Base-by-base conservation (phyloP, 2,329 filamentous ascomycete genomes). In the Penicillium sp. region DNA sequence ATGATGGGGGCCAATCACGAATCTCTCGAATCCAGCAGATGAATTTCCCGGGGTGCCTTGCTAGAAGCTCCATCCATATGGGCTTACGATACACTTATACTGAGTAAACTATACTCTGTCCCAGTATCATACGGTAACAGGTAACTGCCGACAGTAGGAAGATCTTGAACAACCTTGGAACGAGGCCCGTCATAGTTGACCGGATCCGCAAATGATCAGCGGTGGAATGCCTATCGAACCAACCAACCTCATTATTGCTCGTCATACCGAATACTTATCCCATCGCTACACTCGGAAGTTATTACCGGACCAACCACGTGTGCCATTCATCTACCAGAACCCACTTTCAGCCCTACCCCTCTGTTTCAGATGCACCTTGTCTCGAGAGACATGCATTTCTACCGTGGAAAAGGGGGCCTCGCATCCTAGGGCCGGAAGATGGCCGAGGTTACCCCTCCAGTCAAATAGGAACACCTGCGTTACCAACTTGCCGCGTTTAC, bases 1-100 rank as follows among this genome's bases (percentile, higher is more conserved):
- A 18, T 18, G 15, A 53, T 47, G 48, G 49, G 53, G 35, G 46
- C 43, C 44, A 15, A 35, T n/a, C n/a, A n/a, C n/a, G 4, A 37
- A 20, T 40, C 23, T n/a, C 9, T n/a, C 20, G n/a, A 39, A 5
- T 24, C 15, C 38, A 37, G 20, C 25, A 27, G 7, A 3, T 9
- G 28, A 35, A 35, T n/a, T 10, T 38, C 20, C 25, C 40, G 13
- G 4, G 41, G 32, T 44, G 24, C 40, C 40, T 38, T 43, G 15
- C 15, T 18, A 23, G 20, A 23, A 3, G 20, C 20, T 23, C 4
- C 20, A 23, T 23, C 4, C 20, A 23, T 23, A 4, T 23, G 20
- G 20, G 20, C 20, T 23, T 23, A 4, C 20, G 2, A 23, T 4
- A 23, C 4, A 23, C 20, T 4, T 23, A 23, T 4, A 23, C 20